Percentiles rank a stretch among this genome's conserved stretches.
These are phyloP conservation scores for Microsporum audouinii DNA, from an alignment of 2,329 filamentous ascomycete genomes.

Conservation along the genomic window DNA sequence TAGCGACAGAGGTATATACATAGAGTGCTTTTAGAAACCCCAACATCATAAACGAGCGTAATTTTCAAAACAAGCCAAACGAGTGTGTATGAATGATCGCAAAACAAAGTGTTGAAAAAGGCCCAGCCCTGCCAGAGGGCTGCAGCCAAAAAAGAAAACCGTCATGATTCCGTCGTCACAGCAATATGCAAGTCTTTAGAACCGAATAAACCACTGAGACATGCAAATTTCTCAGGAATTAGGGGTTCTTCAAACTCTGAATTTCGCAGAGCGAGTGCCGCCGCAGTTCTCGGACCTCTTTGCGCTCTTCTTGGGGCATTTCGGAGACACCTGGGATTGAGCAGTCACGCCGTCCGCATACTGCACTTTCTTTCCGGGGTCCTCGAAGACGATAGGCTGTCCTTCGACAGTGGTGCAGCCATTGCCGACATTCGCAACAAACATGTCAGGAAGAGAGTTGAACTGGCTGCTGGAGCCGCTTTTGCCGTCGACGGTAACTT, in stretches of 20 bases:
- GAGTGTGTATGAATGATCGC: neutral
- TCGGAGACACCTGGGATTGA: neutral
- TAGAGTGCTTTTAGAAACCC: neutral
- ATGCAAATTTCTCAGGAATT: neutral
- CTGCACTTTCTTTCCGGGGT: constrained; percentile 6
- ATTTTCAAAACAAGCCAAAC: neutral
- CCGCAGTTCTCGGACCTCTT: neutral
- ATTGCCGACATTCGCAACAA: constrained; percentile 11
- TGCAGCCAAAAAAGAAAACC: neutral
- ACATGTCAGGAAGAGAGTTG: constrained; percentile 9
- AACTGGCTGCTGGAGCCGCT: neutral
- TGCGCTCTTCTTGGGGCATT: neutral
- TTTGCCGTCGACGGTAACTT: constrained; percentile 46
- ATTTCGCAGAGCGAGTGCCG: neutral
- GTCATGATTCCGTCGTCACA: neutral
- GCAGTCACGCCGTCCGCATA: constrained; percentile 1
- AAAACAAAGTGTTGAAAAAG: neutral
- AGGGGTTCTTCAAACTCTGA: neutral
- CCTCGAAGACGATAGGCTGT: constrained; percentile 4
- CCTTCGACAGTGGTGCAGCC: constrained; percentile 9
- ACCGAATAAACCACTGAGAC: neutral
- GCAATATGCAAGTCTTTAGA: neutral
- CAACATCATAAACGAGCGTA: neutral
- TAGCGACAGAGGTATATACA: neutral
- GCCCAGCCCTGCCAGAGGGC: neutral